These are phyloP conservation scores for Aquilaria yunnanensis DNA, from an alignment of 345 rosid species.

Conservation along the genomic window DNA sequence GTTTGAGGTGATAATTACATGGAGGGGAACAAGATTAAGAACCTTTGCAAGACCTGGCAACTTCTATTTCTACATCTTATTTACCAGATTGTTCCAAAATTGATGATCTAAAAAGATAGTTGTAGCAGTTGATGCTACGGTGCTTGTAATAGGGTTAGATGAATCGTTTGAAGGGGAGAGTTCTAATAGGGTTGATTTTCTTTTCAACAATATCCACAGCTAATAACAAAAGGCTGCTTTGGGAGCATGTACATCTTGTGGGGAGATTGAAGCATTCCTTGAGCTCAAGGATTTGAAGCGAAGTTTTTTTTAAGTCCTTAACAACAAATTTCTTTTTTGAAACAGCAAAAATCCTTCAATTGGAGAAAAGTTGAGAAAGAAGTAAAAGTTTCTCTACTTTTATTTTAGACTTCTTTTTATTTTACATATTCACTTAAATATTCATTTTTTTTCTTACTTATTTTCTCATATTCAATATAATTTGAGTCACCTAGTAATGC, in stretches of 20 bases:
- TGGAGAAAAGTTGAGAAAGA: no score
- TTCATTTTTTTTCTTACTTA: no score
- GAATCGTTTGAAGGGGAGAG: conserved; percentile 68
- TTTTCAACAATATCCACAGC: conserved; percentile 63
- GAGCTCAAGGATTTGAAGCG: conserved; percentile 42
- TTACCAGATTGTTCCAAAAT: conserved; percentile 59
- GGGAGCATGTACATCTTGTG: conserved; percentile 69
- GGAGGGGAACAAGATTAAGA: conserved; percentile 10
- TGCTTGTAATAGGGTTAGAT: conserved; percentile 77
- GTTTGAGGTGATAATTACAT: conserved; percentile 68
- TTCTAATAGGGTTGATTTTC: conserved; percentile 50
- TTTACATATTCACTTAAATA: no score
- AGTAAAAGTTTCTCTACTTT: no score
- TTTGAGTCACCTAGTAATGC: no score
- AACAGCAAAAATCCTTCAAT: no score
- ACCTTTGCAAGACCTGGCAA: conserved; percentile 70
- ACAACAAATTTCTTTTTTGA: not conserved
- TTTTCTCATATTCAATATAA: no score
- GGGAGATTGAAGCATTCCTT: conserved; percentile 62
- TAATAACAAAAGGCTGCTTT: conserved; percentile 53
- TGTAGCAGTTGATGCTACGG: conserved; percentile 59
- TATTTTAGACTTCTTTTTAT: no score
- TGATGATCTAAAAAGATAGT: conserved; percentile 49
- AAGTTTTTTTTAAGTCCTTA: conserved; percentile 8
- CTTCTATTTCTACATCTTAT: conserved; percentile 45